Evolutionary conservation across 1,284 basidiomycete genomes (phyloP).

Genomic region (Sporisorium sorghi): DNA sequence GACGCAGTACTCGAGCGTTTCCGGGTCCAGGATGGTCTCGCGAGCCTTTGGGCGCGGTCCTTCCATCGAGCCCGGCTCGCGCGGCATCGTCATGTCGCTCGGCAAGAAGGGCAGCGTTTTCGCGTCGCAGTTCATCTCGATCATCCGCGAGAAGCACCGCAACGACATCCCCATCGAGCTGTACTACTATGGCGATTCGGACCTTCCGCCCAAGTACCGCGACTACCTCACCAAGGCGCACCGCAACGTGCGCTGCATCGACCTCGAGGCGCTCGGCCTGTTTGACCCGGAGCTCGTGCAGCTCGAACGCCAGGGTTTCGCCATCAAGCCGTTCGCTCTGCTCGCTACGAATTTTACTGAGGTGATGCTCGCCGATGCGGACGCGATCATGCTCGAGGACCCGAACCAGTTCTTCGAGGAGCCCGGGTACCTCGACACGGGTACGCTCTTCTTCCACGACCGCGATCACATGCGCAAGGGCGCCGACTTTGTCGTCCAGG

Average conservation of each 20-base stretch:
- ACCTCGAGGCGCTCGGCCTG: slow-evolving; percentile 39
- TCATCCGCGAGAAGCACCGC: slow-evolving; percentile 44
- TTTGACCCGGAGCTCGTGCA: slow-evolving; percentile 49
- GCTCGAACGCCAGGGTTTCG: slow-evolving; percentile 50
- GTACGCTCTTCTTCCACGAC: slow-evolving; percentile 57
- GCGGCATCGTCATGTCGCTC: slow-evolving; percentile 53
- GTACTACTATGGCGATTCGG: slow-evolving; percentile 56
- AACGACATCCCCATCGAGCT: slow-evolving; percentile 52
- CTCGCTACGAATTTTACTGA: slow-evolving; percentile 55
- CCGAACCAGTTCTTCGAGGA: slow-evolving; percentile 51
- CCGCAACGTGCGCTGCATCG: slow-evolving; percentile 46
- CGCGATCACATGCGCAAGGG: slow-evolving; percentile 47
- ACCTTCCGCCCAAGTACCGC: slow-evolving; percentile 48
- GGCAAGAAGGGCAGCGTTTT: slow-evolving; percentile 46
- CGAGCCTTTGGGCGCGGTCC: slow-evolving; percentile 16
- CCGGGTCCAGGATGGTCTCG: slow-evolving; percentile 10
- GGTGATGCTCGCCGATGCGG: slow-evolving; percentile 54
- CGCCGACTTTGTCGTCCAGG: slow-evolving; percentile 37
- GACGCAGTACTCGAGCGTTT: slow-evolving; percentile 10
- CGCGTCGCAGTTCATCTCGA: slow-evolving; percentile 50
- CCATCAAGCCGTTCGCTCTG: slow-evolving; percentile 51
- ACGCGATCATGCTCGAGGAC: slow-evolving; percentile 46
- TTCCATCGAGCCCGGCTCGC: slow-evolving; percentile 12
- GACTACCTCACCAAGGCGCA: slow-evolving; percentile 41
- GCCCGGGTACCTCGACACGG: slow-evolving; percentile 48